These are phyloP conservation scores for Dendrobium nobile DNA, from an alignment of 106 monocot species.

Conservation along the genomic window DNA sequence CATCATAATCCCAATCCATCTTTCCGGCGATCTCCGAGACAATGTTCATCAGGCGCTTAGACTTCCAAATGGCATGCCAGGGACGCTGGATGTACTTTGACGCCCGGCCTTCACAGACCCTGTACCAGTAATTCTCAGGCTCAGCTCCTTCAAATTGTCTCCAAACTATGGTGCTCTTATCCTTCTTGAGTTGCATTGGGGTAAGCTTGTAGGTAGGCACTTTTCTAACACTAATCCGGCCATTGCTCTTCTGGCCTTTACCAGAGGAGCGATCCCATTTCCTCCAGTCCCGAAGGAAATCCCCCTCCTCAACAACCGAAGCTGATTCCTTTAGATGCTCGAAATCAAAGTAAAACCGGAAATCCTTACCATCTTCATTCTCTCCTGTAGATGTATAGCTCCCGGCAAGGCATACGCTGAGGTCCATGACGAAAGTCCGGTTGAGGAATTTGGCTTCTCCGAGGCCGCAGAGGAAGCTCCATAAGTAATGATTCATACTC, in stretches of 20 bases:
- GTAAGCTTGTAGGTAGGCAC: constrained; percentile 48
- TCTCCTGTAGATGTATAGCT: constrained; percentile 40
- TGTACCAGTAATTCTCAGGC: constrained; percentile 91
- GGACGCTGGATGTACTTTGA: constrained; percentile 76
- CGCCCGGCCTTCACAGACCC: constrained; percentile 88
- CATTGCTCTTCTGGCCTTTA: not conserved
- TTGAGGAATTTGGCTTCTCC: constrained; percentile 85
- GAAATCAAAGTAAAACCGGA: constrained; percentile 91
- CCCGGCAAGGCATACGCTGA: constrained; percentile 57
- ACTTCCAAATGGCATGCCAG: constrained; percentile 87
- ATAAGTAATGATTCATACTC: constrained; percentile 87
- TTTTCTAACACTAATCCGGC: constrained; percentile 8
- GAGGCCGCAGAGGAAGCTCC: constrained; percentile 88
- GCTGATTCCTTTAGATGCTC: constrained; percentile 82
- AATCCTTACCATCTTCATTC: constrained; percentile 84
- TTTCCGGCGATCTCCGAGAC: constrained; percentile 64
- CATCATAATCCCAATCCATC: constrained; percentile 94
- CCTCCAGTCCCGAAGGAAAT: constrained; percentile 83
- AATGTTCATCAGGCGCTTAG: constrained; percentile 74
- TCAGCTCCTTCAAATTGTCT: constrained; percentile 71
- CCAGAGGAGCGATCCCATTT: constrained; percentile 36
- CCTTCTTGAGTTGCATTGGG: constrained; percentile 68
- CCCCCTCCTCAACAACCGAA: constrained; percentile 63
- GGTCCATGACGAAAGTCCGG: constrained; percentile 88
- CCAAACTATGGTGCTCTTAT: constrained; percentile 66